phyloP scores from a whole-genome alignment of 306 rosid species.

The Rosa chinensis region DNA sequence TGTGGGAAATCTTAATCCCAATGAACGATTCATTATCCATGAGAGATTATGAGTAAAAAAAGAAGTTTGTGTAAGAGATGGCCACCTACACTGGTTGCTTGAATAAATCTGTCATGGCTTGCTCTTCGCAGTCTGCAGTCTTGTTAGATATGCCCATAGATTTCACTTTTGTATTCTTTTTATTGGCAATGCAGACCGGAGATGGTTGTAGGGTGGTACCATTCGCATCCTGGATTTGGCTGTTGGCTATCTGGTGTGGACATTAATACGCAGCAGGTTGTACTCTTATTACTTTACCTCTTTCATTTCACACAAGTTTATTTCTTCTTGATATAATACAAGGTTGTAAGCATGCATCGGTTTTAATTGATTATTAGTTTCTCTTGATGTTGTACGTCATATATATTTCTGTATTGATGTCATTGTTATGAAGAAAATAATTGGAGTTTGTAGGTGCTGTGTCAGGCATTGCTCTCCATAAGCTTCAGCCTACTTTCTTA shows the following conservation, averaged over 20 bases:
- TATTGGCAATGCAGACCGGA: constrained; percentile 61
- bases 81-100: not conserved
- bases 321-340: not conserved
- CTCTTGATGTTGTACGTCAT: not conserved
- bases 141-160: not conserved
- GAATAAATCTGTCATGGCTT: not conserved
- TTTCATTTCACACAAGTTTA: not conserved
- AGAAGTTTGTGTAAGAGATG: not conserved
- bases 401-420: not conserved
- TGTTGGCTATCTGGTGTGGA: constrained; percentile 99
- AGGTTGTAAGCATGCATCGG: not conserved
- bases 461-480: not conserved
- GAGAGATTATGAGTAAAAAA: not conserved
- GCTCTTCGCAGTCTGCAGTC: not conserved
- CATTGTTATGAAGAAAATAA: not conserved
- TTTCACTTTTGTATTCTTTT: not conserved
- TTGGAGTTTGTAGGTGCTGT: not conserved
- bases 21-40: not conserved
- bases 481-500: not conserved
- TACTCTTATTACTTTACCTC: not conserved
- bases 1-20: not conserved
- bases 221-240: constrained; percentile 98
- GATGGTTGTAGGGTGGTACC: constrained; percentile 99
- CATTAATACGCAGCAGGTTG: constrained; percentile 96
- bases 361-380: not conserved